Conservation (phyloP, 1,139 yeast species). For the Sugiyamaella xylanicola region DNA sequence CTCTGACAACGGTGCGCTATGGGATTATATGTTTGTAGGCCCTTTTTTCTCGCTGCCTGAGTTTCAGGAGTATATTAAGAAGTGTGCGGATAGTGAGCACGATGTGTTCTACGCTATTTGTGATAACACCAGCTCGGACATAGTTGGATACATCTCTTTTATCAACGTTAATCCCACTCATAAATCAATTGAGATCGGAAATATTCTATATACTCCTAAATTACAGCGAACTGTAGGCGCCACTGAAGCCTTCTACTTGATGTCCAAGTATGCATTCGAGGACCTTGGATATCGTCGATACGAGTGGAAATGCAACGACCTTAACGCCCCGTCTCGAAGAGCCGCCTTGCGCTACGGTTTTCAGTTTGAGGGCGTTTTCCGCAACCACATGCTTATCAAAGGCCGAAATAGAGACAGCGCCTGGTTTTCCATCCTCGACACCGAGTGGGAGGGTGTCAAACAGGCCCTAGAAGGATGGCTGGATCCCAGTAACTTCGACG, state of each 20-base stretch:
- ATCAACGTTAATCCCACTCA: slow-evolving; percentile 35
- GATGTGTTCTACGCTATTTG: slow-evolving; percentile 34
- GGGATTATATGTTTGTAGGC: slow-evolving; percentile 32
- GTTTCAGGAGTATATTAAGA: slow-evolving; percentile 20
- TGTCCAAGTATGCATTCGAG: slow-evolving; percentile 38
- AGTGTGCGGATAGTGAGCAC: slow-evolving; percentile 20
- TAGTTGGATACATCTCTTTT: slow-evolving; percentile 38
- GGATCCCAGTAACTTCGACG: slow-evolving; percentile 38
- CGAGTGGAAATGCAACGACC: slow-evolving; percentile 43
- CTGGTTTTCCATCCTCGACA: slow-evolving; percentile 41
- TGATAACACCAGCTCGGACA: slow-evolving; percentile 27
- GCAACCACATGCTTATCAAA: slow-evolving; percentile 38
- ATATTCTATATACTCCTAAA: slow-evolving; percentile 34
- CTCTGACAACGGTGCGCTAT: slow-evolving; percentile 21
- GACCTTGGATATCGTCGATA: slow-evolving; percentile 38
- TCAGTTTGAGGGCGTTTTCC: slow-evolving; percentile 39
- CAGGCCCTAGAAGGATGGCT: slow-evolving; percentile 37
- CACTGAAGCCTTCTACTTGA: slow-evolving; percentile 40
- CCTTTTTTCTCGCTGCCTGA: slow-evolving; percentile 26
- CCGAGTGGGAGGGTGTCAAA: slow-evolving; percentile 38
- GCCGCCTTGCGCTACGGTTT: slow-evolving; percentile 42
- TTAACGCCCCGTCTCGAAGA: slow-evolving; percentile 37
- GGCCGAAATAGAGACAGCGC: slow-evolving; percentile 41
- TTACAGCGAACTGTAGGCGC: slow-evolving; percentile 38
- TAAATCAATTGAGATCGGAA: slow-evolving; percentile 40